Evolutionary conservation across 805 yeast species (phyloP).

Genomic region (Cyberlindnera euphorbiiphila): DNA sequence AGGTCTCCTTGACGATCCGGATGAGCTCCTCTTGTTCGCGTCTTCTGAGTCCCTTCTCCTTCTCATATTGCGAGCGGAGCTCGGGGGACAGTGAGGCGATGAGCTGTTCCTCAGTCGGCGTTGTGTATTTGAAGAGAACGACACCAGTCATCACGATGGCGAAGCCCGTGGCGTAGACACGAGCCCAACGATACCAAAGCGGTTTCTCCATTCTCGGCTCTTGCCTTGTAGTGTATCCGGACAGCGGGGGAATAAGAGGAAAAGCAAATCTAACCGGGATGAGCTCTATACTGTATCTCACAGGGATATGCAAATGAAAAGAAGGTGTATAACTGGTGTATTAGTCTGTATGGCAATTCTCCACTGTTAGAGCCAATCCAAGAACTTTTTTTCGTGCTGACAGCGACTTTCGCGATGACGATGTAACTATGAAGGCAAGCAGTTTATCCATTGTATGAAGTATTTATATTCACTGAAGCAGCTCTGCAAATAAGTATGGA

Average conservation of each 20-base stretch:
- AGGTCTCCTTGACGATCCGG: constrained; percentile 59
- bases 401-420: not conserved
- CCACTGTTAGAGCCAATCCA: constrained; percentile 7
- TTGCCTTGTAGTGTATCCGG: not conserved
- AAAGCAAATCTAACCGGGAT: not conserved
- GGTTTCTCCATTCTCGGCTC: constrained; percentile 31
- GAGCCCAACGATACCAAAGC: constrained; percentile 56
- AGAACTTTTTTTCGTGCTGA: constrained; percentile 13
- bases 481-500: constrained; percentile 53
- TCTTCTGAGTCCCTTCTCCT: constrained; percentile 55
- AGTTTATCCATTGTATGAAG: not conserved
- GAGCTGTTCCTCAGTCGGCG: constrained; percentile 83
- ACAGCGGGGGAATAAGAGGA: not conserved
- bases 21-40: constrained; percentile 68
- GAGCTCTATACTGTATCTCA: not conserved
- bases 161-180: constrained; percentile 57
- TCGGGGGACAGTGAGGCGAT: constrained; percentile 78
- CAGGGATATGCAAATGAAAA: no score
- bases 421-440: no score
- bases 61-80: constrained; percentile 68
- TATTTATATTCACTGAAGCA: constrained; percentile 16
- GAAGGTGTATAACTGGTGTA: no score
- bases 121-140: constrained; percentile 62
- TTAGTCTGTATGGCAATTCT: not conserved
- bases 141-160: constrained; percentile 72